Base-by-base conservation (phyloP, 306 rosid species). In the Phaseolus lunatus region DNA sequence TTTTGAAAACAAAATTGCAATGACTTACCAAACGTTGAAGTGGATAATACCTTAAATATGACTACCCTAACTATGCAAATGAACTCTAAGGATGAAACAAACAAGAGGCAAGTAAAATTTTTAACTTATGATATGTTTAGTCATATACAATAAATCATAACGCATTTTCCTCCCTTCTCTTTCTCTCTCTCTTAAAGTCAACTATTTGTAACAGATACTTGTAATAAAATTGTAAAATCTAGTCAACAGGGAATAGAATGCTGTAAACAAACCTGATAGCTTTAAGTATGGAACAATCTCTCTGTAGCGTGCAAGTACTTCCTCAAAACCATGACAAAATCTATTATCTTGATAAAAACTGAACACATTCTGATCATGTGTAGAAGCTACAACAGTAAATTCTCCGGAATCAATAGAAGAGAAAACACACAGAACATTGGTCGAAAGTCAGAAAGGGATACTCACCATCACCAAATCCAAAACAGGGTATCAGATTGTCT, bases 381-480 rank as follows among this genome's bases (percentile, higher is more conserved):
- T 92, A 72, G 92, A 85, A 75, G 92, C 99, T 95, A 75, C 86
- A 86, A 45, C 78, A 86, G 35, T 57, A 78, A 58, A 79, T 35
- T 39, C 23, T 18, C 27, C 9, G 47, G 22, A 68, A 82, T 68
- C 54, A 83, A 77, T 35, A 77, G 57, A 64, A 73, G 67, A 52
- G 58, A 41, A 73, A 68, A 81, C 58, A 81, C 58, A 45, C 12
- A 43, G 68, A 35, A 20, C 24, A 57, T 24, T 78, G 35, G 54
- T 53, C 26, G 13, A 69, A 73, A 75, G 26, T 78, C 29, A 26
- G 7, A 31, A 67, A 50, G 65, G 70, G 73, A 75, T 45, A 80
- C 97, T 83, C 78, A 92, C 99, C 91, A 74, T 95, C 97, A 10
- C 99, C 97, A 81, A 95, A 95, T 41, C 99, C 99, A 71, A 92